Base-by-base conservation (phyloP, 2,329 filamentous ascomycete species). In the Chaetomiaceae sp. region DNA sequence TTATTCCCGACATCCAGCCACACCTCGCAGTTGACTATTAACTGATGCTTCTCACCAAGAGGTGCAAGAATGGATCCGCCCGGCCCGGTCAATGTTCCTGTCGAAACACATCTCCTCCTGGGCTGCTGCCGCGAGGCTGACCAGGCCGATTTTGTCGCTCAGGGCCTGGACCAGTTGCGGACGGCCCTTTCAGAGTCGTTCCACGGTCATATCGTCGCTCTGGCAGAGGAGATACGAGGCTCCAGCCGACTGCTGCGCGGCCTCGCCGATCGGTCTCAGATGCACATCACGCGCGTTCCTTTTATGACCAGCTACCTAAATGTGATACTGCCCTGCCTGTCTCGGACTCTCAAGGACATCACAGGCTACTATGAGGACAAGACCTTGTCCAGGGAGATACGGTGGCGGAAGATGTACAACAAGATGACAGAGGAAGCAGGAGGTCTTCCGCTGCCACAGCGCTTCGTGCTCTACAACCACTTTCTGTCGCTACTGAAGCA, bases 351-450 rank as follows among this genome's bases (percentile, higher is more conserved):
- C 14, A 65, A 71, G 37, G 79, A 83, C 55, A 83, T 85, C 58
- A 73, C 67, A 36, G 56, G 54, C 8, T 74, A 74, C 64, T 76
- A 80, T 60, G 74, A 80, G 30, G 75, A 83, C 61, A 73, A 70
- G 32, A 70, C 70, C 4, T 58, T 75, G 37, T 69, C 71, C 16
- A 75, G 73, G 49, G 72, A 76, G 55, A 68, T 72, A 32, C 73
- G 80, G 49, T 85, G 82, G 81, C 73, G 75, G 37, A 74, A 73
- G 58, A 83, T 84, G 79, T 81, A 77, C 61, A 73, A 82, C 63
- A 67, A 69, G 5, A 74, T 84, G 73, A 73, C 72, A 7, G 71
- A 75, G 21, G 78, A 84, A 61, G 74, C 74, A 3, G 74, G 70
- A 2, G 77, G 76, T 0, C 71, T 80, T 29, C 69, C 70, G 5